Percentiles rank a stretch among this genome's conserved stretches.
Evolutionary conservation across 805 yeast species (phyloP).

Genomic region (Metschnikowia kofuensis): DNA sequence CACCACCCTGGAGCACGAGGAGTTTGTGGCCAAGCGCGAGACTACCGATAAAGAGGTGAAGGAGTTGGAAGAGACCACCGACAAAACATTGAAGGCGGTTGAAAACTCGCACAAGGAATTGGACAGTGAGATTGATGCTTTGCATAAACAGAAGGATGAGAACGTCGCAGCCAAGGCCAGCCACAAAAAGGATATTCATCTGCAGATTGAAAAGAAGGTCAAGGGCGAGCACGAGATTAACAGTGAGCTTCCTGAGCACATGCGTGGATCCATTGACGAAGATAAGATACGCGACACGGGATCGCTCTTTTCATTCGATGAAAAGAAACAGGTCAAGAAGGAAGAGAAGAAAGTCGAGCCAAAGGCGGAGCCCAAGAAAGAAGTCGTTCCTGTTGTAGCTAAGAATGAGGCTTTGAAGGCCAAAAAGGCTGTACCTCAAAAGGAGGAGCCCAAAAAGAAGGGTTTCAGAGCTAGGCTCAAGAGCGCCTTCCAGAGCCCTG

Average conservation of each 20-base stretch:
- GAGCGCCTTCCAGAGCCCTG: slow-evolving; percentile 9
- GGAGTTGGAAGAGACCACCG: slow-evolving; percentile 27
- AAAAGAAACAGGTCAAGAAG: slow-evolving; percentile 9
- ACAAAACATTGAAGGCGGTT: slow-evolving; percentile 25
- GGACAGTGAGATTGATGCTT: slow-evolving; percentile 40
- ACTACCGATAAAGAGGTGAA: slow-evolving; percentile 38
- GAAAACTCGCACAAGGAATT: slow-evolving; percentile 34
- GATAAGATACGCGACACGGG: slow-evolving; percentile 35
- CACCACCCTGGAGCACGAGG: slow-evolving; percentile 31
- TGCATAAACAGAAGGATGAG: slow-evolving; percentile 38
- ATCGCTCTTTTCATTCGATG: slow-evolving; percentile 37
- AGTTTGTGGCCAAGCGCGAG: slow-evolving; percentile 35
- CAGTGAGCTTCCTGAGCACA: slow-evolving; percentile 50
- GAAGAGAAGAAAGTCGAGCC: slow-evolving; percentile 4
- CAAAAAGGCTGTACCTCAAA: neutral
- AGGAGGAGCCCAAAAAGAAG: slow-evolving; percentile 9
- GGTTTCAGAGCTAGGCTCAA: slow-evolving; percentile 17
- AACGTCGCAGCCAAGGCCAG: slow-evolving; percentile 34
- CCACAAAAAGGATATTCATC: slow-evolving; percentile 33
- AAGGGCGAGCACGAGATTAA: slow-evolving; percentile 50
- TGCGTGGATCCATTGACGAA: slow-evolving; percentile 37
- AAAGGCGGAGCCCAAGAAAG: neutral
- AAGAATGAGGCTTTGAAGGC: neutral
- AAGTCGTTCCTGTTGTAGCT: neutral
- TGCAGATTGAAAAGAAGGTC: slow-evolving; percentile 32